Percentiles rank a stretch among this genome's conserved stretches.
These are phyloP conservation scores for Colletotrichum coccodes DNA, from an alignment of 2,329 filamentous ascomycete species.

Conservation along the genomic window DNA sequence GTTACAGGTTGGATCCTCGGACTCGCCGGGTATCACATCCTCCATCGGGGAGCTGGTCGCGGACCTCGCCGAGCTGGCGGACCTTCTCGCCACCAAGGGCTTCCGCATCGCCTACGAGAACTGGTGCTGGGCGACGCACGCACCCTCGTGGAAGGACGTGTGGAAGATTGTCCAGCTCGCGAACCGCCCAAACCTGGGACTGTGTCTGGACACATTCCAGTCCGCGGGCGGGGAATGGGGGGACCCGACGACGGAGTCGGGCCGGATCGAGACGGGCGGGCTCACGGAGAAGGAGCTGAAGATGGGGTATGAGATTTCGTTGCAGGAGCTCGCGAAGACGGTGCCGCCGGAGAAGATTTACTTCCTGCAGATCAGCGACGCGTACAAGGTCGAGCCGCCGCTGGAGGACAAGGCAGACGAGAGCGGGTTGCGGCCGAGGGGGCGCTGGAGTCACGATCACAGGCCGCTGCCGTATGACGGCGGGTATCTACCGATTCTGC, in stretches of 20 bases:
- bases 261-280: slow-evolving; percentile 61
- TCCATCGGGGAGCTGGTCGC: slow-evolving; percentile 61
- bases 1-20: slow-evolving; percentile 75
- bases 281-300: slow-evolving; percentile 55
- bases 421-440: slow-evolving; percentile 67
- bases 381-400: slow-evolving; percentile 70
- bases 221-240: slow-evolving; percentile 78
- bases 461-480: slow-evolving; percentile 76
- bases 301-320: slow-evolving; percentile 60
- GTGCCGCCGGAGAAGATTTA: slow-evolving; percentile 78
- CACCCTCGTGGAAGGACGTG: slow-evolving; percentile 74
- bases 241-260: slow-evolving; percentile 73
- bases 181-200: slow-evolving; percentile 72
- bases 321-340: slow-evolving; percentile 64
- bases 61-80: slow-evolving; percentile 72
- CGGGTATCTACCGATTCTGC: slow-evolving; percentile 75
- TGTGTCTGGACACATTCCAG: slow-evolving; percentile 85
- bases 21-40: slow-evolving; percentile 65
- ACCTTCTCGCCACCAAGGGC: slow-evolving; percentile 65
- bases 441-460: slow-evolving; percentile 77
- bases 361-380: slow-evolving; percentile 80
- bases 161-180: slow-evolving; percentile 75
- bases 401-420: slow-evolving; percentile 60
- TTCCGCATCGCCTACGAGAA: slow-evolving; percentile 81
- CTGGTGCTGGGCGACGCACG: slow-evolving; percentile 83